Base-by-base conservation (phyloP, 163 green algal genomes). In the Chlorella variabilis region DNA sequence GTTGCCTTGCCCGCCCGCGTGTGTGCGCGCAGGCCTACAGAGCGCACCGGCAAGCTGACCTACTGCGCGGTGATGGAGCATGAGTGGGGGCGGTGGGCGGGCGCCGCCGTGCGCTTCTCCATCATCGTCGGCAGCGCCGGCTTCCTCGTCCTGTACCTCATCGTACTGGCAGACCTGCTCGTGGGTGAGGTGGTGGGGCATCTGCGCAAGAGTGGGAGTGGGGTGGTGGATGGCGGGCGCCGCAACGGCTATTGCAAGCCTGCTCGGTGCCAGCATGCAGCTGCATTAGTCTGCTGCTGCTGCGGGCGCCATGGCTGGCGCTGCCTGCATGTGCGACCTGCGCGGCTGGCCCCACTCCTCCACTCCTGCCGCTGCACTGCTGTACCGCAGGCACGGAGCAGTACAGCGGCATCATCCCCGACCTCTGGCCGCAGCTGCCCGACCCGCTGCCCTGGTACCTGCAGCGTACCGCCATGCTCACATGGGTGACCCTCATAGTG, bases 391-490 rank as follows among this genome's bases (percentile, higher is more conserved):
- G 78, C 48, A 71, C 42, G 11, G 38, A 34, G 4, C n/a, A 79
- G 36, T 83, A 54, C 27, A 84, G 48, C 51, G 78, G 78, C 71
- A 71, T 84, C 42, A 68, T 84, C 29, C 69, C 78, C 0, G 78
- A 84, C 59, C 59, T 84, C 1, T 79, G 70, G 65, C 78, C 78
- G 6, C 21, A 20, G 31, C 59, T 84, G 33, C 48, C 63, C 34
- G 66, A 78, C 59, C 78, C 78, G 48, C 71, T 79, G 78, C 78
- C 78, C 6, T 84, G 78, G 78, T 84, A 48, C 48, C 67, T 84
- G 13, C 36, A 27, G 38, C 62, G 78, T 6, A 77, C 67, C 23
- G 78, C 78, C 5, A 17, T 84, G 67, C 78, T 84, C 21, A 79
- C 78, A 4, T 84, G 78, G 78, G 69, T 62, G 23, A 68, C 78